Percentiles rank a stretch among this genome's conserved stretches.
Evolutionary conservation across 164 flowering plant genomes (phyloP).

Genomic region (Euptelea pleiosperma): DNA sequence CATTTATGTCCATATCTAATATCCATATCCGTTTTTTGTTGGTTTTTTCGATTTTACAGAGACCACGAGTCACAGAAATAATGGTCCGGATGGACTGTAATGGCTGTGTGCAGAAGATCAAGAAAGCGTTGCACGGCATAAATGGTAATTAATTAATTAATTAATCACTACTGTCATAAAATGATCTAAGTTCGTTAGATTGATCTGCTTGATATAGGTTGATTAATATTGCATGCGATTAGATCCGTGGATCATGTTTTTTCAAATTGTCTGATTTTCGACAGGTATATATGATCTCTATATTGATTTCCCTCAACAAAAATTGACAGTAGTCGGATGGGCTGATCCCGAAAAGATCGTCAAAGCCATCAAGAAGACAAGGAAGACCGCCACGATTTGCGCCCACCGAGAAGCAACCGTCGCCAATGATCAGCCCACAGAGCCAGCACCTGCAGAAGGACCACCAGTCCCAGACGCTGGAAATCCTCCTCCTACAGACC

Average conservation of each 20-base stretch:
- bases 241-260: too few relatives aligned
- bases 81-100: slow-evolving; percentile 92
- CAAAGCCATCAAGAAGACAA: slow-evolving; percentile 79
- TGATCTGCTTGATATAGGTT: too few relatives aligned
- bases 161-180: too few relatives aligned
- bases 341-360: slow-evolving; percentile 78
- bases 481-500: slow-evolving; percentile 36
- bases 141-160: slow-evolving; percentile 49
- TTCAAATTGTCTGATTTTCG: background rate
- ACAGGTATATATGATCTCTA: slow-evolving; percentile 76
- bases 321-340: slow-evolving; percentile 77
- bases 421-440: slow-evolving; percentile 39
- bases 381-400: slow-evolving; percentile 77
- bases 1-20: too few relatives aligned
- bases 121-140: slow-evolving; percentile 75
- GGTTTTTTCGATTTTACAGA: slow-evolving; percentile 47
- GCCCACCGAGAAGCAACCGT: slow-evolving; percentile 52
- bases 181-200: too few relatives aligned
- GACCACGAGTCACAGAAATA: slow-evolving; percentile 72
- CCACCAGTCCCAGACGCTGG: slow-evolving; percentile 26
- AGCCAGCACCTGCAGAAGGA: slow-evolving; percentile 43
- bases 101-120: slow-evolving; percentile 95
- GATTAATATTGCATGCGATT: too few relatives aligned
- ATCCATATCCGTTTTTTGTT: too few relatives aligned
- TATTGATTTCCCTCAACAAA: slow-evolving; percentile 74